Evolutionary conservation across 257 asterid genomes (phyloP), one percentile per base, ranked within the genome.

Genomic region (Solanum sitiens): DNA sequence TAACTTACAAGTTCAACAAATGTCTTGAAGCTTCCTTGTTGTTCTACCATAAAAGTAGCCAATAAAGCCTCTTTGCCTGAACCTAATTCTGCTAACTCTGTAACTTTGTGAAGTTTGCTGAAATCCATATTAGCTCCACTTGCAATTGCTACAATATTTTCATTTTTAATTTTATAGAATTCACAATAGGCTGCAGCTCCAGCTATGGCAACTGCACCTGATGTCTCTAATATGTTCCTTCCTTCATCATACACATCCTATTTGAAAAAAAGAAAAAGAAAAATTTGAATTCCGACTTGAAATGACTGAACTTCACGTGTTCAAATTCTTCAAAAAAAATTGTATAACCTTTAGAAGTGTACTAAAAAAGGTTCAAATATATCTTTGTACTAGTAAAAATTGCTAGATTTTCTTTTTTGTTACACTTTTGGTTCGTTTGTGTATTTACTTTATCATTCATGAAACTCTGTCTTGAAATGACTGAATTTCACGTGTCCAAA

Each of bases 91-190:
- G 98, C 98, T 88, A 94, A 96, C 83, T 95, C 99, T 88, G 98
- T 93, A 59, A 95, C 96, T 90, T 94, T 88, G 93, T 98, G 93
- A 89, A 96, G 90, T 86, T 98, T 91, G 86, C 95, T 96, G 85
- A 96, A 95, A 71, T 95, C 95, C 98, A 96, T 94, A 92, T 96
- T 96, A 33, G 99, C 99, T 83, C 99, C 99, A 83, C 96, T 95
- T 25, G 99, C 94, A 91, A 96, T 91, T 67, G 98, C 98, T 80
- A 96, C 98, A 75, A 96, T 94, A 91, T 94, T 94, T 90, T 88
- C 95, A 72, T 89, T 95, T 93, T 93, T 91, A 47, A 94, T 91
- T 42, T 92, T 93, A 83, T 95, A 94, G 89, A 94, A 94, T 68
- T 93, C 92, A 94, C 98, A 95, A 73, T 96, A 95, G 27, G 98